Percentiles rank a stretch among this genome's conserved stretches.
Conservation (phyloP, 768 basidiomycete species). For the Hortiboletus campestris region DNA sequence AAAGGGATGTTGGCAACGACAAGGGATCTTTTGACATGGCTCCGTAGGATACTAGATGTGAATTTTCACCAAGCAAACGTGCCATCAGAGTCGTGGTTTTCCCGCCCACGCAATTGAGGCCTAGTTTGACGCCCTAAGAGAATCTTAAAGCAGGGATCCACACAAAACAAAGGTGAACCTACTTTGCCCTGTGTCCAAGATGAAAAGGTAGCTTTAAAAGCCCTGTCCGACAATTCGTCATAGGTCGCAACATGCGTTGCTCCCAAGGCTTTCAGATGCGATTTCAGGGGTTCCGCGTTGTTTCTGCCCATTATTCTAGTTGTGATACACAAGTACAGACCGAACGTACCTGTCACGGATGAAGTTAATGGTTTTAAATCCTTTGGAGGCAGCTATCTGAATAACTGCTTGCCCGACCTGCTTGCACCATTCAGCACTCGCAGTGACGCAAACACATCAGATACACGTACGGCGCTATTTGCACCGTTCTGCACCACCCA, state of each 20-base stretch:
- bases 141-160: background rate
- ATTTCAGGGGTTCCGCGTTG: slow-evolving; percentile 48
- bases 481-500: slow-evolving; percentile 87
- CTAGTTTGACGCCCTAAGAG: slow-evolving; percentile 41
- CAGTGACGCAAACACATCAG: background rate
- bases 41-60: slow-evolving; percentile 83
- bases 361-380: slow-evolving; percentile 78
- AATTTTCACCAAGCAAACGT: slow-evolving; percentile 60
- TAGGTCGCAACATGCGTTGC: slow-evolving; percentile 79
- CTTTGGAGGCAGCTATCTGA: slow-evolving; percentile 72
- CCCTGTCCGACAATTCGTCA: slow-evolving; percentile 63
- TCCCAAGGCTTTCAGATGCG: slow-evolving; percentile 56
- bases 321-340: background rate
- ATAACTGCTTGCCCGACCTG: slow-evolving; percentile 85
- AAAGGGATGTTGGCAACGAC: slow-evolving; percentile 69
- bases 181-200: slow-evolving; percentile 67
- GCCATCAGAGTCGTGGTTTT: slow-evolving; percentile 68
- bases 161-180: slow-evolving; percentile 9
- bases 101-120: slow-evolving; percentile 64
- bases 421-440: slow-evolving; percentile 1
- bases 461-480: slow-evolving; percentile 68
- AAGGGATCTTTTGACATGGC: slow-evolving; percentile 88
- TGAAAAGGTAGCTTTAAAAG: slow-evolving; percentile 52
- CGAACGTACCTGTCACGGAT: slow-evolving; percentile 62
- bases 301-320: slow-evolving; percentile 39